phyloP scores from a whole-genome alignment of 2,329 filamentous ascomycete species.

The Magnaporthales sp. region DNA sequence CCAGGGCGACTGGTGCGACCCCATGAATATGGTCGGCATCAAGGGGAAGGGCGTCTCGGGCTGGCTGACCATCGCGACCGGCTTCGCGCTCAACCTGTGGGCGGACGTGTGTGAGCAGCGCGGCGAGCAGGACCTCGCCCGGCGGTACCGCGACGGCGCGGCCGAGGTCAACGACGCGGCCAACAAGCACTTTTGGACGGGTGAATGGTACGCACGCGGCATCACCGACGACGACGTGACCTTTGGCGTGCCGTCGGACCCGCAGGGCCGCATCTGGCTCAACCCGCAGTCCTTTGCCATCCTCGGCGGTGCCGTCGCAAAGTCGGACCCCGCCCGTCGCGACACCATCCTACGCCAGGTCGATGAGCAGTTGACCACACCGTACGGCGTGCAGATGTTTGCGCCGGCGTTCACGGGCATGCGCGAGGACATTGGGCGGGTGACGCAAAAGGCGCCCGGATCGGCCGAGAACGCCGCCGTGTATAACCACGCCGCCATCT shows the following conservation, averaged over 20 bases:
- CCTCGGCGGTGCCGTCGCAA: conserved; percentile 36
- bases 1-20: conserved; percentile 52
- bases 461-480: conserved; percentile 50
- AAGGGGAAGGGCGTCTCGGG: conserved; percentile 49
- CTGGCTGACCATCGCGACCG: conserved; percentile 49
- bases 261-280: conserved; percentile 48
- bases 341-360: conserved; percentile 33
- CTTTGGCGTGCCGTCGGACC: conserved; percentile 41
- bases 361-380: conserved; percentile 41
- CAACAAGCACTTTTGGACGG: conserved; percentile 41
- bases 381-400: conserved; percentile 48
- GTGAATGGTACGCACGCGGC: conserved; percentile 47
- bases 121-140: conserved; percentile 28
- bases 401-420: conserved; percentile 43
- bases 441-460: conserved; percentile 49
- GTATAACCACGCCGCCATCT: conserved; percentile 48
- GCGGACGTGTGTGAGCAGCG: conserved; percentile 39
- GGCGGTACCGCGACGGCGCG: conserved; percentile 34
- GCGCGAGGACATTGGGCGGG: conserved; percentile 49
- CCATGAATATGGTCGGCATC: conserved; percentile 55
- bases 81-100: conserved; percentile 43
- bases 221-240: conserved; percentile 46
- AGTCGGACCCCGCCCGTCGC: conserved; percentile 30
- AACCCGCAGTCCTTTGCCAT: conserved; percentile 50
- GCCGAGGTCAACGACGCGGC: conserved; percentile 38